Evolutionary conservation across 176 grass and related monocot species (phyloP).

Genomic region (Alloteropsis semialata): DNA sequence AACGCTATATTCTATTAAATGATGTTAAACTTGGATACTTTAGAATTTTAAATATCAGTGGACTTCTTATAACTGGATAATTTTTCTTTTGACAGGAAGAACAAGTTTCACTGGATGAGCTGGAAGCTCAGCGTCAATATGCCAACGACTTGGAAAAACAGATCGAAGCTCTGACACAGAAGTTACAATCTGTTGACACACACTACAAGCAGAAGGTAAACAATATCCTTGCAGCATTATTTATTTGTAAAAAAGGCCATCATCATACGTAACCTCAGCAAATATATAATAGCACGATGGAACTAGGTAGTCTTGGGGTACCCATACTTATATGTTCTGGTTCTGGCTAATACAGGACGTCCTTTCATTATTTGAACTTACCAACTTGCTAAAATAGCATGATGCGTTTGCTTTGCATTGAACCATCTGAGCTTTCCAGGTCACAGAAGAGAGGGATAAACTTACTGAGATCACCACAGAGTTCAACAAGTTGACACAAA

Average conservation of each 20-base stretch:
- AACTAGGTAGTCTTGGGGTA: background rate
- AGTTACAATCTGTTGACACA: slow-evolving; percentile 33
- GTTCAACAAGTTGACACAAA: slow-evolving; percentile 57
- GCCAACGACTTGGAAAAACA: slow-evolving; percentile 44
- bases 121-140: slow-evolving; percentile 39
- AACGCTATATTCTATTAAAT: background rate
- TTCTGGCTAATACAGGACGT: background rate
- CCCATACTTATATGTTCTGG: background rate
- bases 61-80: background rate
- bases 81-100: slow-evolving; percentile 36
- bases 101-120: slow-evolving; percentile 28
- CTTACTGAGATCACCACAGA: slow-evolving; percentile 46
- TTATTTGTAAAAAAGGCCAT: background rate
- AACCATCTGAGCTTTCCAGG: slow-evolving; percentile 35
- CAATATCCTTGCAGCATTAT: background rate
- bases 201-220: slow-evolving; percentile 55
- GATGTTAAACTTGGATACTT: background rate
- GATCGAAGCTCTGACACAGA: slow-evolving; percentile 39
- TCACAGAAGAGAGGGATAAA: slow-evolving; percentile 51
- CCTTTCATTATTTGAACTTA: background rate
- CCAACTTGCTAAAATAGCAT: background rate
- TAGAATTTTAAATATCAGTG: background rate
- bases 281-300: background rate
- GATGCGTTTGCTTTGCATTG: background rate
- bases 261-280: background rate